Evolutionary conservation across 2,329 filamentous ascomycete species (phyloP).

Genomic region (Fusarium camptoceras): DNA sequence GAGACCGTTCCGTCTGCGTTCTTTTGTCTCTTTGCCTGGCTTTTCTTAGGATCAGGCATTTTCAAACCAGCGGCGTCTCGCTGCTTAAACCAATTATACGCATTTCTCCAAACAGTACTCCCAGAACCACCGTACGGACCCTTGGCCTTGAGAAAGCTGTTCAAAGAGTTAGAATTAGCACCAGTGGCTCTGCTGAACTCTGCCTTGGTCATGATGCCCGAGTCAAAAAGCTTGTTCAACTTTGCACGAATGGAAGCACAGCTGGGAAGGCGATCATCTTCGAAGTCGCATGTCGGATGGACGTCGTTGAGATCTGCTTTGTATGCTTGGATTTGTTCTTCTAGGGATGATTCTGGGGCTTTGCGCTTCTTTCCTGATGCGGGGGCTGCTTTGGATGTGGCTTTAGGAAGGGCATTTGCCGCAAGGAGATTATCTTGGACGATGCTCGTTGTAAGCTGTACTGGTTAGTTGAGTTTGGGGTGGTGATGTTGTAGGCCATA

Average conservation of each 20-base stretch:
- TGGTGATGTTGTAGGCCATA: background rate
- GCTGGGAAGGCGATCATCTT: background rate
- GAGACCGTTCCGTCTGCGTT: background rate
- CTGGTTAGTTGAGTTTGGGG: background rate
- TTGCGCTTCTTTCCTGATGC: conserved; percentile 7
- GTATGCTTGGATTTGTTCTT: conserved; percentile 15
- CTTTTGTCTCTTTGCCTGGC: background rate
- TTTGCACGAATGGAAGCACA: conserved; percentile 4
- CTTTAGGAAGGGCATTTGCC: background rate
- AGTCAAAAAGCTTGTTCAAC: conserved; percentile 18
- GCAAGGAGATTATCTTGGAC: background rate
- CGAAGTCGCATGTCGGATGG: background rate
- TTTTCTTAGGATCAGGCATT: conserved; percentile 13
- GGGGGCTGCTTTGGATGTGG: background rate
- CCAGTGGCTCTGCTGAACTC: conserved; percentile 5
- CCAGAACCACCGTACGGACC: background rate
- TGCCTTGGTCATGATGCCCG: background rate
- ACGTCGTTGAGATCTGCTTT: background rate
- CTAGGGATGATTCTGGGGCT: background rate
- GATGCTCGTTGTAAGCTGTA: background rate
- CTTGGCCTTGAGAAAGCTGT: conserved; percentile 4
- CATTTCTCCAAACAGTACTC: conserved; percentile 4
- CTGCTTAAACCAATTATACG: conserved; percentile 16
- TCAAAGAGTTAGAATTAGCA: conserved; percentile 8
- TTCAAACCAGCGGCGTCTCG: conserved; percentile 8